phyloP scores from a whole-genome alignment of 2,329 filamentous ascomycete genomes.

The Diplodia scrobiculata region DNA sequence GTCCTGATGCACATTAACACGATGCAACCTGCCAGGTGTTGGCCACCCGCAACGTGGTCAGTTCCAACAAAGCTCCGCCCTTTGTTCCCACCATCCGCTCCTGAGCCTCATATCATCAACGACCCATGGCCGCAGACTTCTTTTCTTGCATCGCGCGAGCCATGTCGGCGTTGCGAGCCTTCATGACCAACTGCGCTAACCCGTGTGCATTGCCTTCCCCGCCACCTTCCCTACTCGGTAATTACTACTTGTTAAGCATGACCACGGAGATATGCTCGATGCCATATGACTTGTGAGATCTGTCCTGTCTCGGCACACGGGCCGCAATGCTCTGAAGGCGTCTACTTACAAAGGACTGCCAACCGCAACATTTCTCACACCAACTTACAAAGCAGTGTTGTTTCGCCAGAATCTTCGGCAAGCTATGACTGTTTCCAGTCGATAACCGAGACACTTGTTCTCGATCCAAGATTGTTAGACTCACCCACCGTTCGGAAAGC shows the following conservation, averaged over 20 bases:
- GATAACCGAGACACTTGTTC: background rate
- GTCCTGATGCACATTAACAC: conserved; percentile 1
- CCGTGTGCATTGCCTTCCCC: background rate
- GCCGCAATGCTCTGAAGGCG: background rate
- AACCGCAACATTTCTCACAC: background rate
- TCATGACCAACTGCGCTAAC: background rate
- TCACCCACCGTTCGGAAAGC: no score
- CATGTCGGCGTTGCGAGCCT: background rate
- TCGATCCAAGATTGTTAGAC: no score
- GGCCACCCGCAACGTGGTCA: conserved; percentile 23
- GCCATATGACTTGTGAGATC: background rate
- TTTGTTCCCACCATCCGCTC: background rate
- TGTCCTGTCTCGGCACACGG: background rate
- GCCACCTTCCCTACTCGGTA: conserved; percentile 6
- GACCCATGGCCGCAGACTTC: background rate
- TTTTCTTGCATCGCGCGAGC: background rate
- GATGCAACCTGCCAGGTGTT: background rate
- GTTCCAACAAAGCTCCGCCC: background rate
- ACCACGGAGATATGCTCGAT: background rate
- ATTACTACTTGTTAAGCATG: background rate
- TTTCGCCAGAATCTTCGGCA: background rate
- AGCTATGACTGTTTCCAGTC: background rate
- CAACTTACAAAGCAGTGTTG: background rate
- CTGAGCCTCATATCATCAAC: background rate
- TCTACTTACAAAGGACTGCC: background rate